These are phyloP conservation scores for Zoysia matrella DNA, from an alignment of 202 grass and related monocot species.

Conservation along the genomic window DNA sequence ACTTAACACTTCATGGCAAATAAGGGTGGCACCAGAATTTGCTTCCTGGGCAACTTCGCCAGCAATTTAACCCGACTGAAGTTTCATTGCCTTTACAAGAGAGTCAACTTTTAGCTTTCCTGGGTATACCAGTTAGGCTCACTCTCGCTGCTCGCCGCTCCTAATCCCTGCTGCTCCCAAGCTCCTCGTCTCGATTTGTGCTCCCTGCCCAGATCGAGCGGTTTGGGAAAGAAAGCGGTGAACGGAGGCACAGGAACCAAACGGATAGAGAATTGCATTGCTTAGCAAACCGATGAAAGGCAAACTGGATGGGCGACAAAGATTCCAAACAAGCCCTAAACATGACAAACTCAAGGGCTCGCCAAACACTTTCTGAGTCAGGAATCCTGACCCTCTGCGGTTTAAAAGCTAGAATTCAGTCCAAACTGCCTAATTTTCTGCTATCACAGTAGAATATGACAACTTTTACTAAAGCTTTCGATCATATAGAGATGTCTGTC, in stretches of 20 bases:
- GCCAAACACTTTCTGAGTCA: neutral
- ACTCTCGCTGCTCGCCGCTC: neutral
- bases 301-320: neutral
- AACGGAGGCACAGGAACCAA: too few relatives aligned
- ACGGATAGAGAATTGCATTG: neutral
- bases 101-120: too few relatives aligned
- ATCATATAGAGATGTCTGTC: slow-evolving; percentile 18
- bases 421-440: neutral
- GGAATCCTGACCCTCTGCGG: slow-evolving; percentile 1
- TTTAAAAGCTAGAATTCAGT: slow-evolving; percentile 1
- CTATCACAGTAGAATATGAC: neutral
- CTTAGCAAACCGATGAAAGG: neutral
- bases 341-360: neutral
- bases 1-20: too few relatives aligned
- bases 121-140: neutral
- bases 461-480: neutral
- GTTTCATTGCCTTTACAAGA: neutral
- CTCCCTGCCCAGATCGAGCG: neutral
- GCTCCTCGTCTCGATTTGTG: neutral
- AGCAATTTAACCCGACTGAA: neutral
- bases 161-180: neutral
- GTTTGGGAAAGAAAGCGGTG: neutral
- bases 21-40: neutral
- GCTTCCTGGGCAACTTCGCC: neutral
- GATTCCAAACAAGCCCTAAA: neutral